These are phyloP conservation scores for Microsporum canis DNA, from an alignment of 2,329 filamentous ascomycete genomes.

Conservation along the genomic window DNA sequence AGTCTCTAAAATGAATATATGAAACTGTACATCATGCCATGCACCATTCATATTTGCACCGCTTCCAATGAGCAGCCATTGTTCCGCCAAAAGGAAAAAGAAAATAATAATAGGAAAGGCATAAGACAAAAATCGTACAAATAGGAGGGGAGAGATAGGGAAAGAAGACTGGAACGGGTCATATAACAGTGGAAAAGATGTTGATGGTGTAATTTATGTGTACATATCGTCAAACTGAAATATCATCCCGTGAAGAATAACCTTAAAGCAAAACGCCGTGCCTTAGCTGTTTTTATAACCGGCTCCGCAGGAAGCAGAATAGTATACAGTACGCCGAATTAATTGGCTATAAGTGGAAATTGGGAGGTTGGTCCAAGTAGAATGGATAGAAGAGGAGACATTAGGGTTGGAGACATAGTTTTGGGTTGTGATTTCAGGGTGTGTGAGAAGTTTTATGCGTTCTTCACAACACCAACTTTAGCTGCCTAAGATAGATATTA, in stretches of 20 bases:
- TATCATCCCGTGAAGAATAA: conserved; percentile 5
- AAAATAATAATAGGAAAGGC: background rate
- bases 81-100: background rate
- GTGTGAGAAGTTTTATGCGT: conserved; percentile 34
- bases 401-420: background rate
- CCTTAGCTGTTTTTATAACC: conserved; percentile 8
- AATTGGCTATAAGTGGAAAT: background rate
- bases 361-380: background rate
- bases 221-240: background rate
- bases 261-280: conserved; percentile 9
- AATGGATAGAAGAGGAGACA: background rate
- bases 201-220: background rate
- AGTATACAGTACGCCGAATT: conserved; percentile 8
- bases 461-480: conserved; percentile 95
- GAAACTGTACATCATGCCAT: background rate
- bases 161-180: conserved; percentile 8
- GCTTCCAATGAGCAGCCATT: background rate
- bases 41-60: background rate
- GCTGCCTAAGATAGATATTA: conserved; percentile 47
- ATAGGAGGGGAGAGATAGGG: conserved; percentile 26
- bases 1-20: background rate
- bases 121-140: conserved; percentile 21
- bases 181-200: background rate
- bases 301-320: conserved; percentile 7
- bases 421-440: background rate